Conservation (phyloP, 257 asterid genomes). For the Rubia yunnanensis region DNA sequence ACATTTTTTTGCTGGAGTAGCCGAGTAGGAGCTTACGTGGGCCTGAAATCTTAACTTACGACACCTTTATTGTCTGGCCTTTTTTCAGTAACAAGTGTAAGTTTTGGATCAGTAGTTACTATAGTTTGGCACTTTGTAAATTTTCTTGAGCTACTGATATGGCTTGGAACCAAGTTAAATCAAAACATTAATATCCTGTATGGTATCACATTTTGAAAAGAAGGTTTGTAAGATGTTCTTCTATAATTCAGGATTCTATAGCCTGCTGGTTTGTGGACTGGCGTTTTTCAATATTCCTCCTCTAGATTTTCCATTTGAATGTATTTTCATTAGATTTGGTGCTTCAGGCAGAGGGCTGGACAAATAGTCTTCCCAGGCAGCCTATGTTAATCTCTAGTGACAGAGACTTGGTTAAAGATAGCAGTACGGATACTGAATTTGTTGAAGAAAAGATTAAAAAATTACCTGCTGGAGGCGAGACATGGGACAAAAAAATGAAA, state of each 20-base stretch:
- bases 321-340: background rate
- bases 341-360: slow-evolving; percentile 71
- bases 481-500: slow-evolving; percentile 95
- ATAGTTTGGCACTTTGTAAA: background rate
- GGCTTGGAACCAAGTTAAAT: background rate
- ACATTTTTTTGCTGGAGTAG: background rate
- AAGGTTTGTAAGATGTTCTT: background rate
- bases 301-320: background rate
- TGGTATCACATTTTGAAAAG: background rate
- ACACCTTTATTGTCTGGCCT: background rate
- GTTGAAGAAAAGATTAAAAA: slow-evolving; percentile 73
- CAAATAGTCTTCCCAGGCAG: slow-evolving; percentile 51
- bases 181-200: background rate
- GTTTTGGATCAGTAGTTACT: background rate
- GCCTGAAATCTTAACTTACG: no score
- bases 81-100: background rate
- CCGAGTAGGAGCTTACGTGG: background rate
- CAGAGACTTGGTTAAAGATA: slow-evolving; percentile 59
- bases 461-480: slow-evolving; percentile 85
- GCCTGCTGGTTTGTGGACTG: background rate
- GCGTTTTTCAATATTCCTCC: background rate
- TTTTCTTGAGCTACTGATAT: background rate
- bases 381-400: slow-evolving; percentile 52
- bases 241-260: background rate
- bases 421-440: slow-evolving; percentile 49